phyloP scores from a whole-genome alignment of 805 yeast species.

The Kazachstania martiniae region DNA sequence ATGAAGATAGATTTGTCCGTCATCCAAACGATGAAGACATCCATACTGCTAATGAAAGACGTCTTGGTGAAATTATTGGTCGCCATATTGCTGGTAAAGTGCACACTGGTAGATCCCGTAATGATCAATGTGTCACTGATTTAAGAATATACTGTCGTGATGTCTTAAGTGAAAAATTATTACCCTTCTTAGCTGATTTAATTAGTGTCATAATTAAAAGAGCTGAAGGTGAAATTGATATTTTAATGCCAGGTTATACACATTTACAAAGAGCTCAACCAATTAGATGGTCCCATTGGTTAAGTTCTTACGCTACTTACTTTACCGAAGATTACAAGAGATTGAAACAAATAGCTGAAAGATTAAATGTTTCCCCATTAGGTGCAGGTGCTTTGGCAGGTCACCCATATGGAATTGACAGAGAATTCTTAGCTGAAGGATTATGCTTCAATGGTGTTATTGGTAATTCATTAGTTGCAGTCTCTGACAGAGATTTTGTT shows the following conservation, averaged over 20 bases:
- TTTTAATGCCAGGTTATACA: slow-evolving; percentile 97
- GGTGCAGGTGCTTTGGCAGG: slow-evolving; percentile 99
- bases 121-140: slow-evolving; percentile 98
- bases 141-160: slow-evolving; percentile 91
- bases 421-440: slow-evolving; percentile 74
- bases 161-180: slow-evolving; percentile 47
- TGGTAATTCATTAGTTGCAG: slow-evolving; percentile 95
- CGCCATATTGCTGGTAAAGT: slow-evolving; percentile 91
- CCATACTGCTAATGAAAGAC: slow-evolving; percentile 97
- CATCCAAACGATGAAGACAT: slow-evolving; percentile 74
- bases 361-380: slow-evolving; percentile 82
- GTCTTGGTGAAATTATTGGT: slow-evolving; percentile 94
- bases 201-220: slow-evolving; percentile 60
- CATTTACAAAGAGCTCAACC: slow-evolving; percentile 99
- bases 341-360: slow-evolving; percentile 62
- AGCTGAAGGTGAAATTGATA: slow-evolving; percentile 78
- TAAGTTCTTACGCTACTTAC: slow-evolving; percentile 88
- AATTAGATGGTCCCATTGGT: slow-evolving; percentile 99
- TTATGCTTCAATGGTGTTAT: slow-evolving; percentile 77
- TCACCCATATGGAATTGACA: slow-evolving; percentile 97
- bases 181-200: slow-evolving; percentile 45
- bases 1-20: slow-evolving; percentile 40
- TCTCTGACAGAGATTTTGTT: slow-evolving; percentile 94
- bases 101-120: slow-evolving; percentile 98
- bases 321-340: slow-evolving; percentile 85